A percentile compares a stretch with the other conserved stretches of the same genome.
Conservation (phyloP, 441 rosid species). For the Populus hybrid region DNA sequence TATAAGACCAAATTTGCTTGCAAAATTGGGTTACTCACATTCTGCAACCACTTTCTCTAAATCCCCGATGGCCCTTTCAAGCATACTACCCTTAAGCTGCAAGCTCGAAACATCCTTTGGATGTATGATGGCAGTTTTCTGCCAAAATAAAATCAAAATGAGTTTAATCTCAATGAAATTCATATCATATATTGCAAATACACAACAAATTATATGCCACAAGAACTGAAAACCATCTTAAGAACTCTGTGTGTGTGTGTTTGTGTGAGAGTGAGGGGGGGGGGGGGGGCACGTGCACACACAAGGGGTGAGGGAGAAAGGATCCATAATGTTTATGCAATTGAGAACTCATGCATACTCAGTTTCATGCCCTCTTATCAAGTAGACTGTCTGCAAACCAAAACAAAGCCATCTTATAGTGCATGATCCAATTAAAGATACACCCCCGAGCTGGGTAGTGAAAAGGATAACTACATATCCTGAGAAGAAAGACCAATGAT, state of each 20-base stretch:
- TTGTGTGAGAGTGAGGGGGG: too few species aligned
- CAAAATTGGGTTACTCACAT: constrained; percentile 46
- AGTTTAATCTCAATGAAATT: background rate
- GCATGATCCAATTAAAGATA: background rate
- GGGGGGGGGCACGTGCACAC: too few species aligned
- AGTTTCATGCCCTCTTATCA: too few species aligned
- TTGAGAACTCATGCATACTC: too few species aligned
- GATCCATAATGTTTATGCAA: too few species aligned
- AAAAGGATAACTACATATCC: background rate
- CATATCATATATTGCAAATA: background rate
- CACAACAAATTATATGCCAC: background rate
- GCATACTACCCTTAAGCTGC: constrained; percentile 47
- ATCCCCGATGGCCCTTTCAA: constrained; percentile 74
- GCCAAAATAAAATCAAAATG: constrained; percentile 3
- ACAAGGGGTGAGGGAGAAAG: too few species aligned
- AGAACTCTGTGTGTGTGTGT: too few species aligned
- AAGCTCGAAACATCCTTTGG: constrained; percentile 48
- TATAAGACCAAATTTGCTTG: constrained; percentile 5
- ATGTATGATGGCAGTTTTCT: constrained; percentile 43
- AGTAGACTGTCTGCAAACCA: too few species aligned
- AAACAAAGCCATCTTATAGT: background rate
- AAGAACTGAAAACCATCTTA: background rate
- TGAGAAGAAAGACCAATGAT: background rate
- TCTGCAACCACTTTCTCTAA: constrained; percentile 69
- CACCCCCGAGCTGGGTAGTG: too few species aligned